A percentile compares a stretch with the other conserved stretches of the same genome.
Evolutionary conservation across 768 basidiomycete species (phyloP).

Genomic region (Phaeotremella skinneri): DNA sequence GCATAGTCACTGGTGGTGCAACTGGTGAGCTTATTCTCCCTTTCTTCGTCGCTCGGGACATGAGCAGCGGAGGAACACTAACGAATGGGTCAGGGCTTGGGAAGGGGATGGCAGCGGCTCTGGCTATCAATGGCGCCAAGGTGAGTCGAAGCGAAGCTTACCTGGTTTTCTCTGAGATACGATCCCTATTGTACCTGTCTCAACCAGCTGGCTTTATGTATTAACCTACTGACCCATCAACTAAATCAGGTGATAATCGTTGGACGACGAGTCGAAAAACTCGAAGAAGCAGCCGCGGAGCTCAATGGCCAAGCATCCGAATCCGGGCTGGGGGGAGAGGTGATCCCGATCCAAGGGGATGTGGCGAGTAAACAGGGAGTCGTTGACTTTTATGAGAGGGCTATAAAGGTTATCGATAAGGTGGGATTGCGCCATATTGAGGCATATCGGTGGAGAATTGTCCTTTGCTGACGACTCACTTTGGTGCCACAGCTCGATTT

Average conservation of each 20-base stretch:
- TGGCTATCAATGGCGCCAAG: conserved; percentile 47
- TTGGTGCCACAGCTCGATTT: conserved; percentile 30
- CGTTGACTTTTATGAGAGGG: conserved; percentile 33
- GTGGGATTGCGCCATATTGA: too few species aligned
- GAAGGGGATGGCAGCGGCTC: conserved; percentile 37
- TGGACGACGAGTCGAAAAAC: conserved; percentile 38
- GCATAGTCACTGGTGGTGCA: conserved; percentile 48
- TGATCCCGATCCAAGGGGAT: conserved; percentile 42
- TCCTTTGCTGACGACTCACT: background rate
- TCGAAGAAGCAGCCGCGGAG: conserved; percentile 39
- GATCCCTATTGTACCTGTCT: too few species aligned
- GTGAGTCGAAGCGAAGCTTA: conserved; percentile 32
- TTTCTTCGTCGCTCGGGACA: background rate
- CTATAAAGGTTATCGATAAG: conserved; percentile 28
- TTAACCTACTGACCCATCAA: background rate
- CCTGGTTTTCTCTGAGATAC: too few species aligned
- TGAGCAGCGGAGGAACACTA: background rate
- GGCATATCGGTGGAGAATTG: too few species aligned
- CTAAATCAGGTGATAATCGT: conserved; percentile 33
- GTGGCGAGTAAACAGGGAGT: conserved; percentile 40
- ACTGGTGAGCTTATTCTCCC: conserved; percentile 22
- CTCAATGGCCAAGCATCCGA: conserved; percentile 36
- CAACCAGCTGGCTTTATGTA: background rate
- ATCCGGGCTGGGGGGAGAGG: conserved; percentile 21
- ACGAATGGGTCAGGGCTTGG: conserved; percentile 47